Conservation (phyloP, 768 basidiomycete genomes). For the Nidularia pulvinata region DNA sequence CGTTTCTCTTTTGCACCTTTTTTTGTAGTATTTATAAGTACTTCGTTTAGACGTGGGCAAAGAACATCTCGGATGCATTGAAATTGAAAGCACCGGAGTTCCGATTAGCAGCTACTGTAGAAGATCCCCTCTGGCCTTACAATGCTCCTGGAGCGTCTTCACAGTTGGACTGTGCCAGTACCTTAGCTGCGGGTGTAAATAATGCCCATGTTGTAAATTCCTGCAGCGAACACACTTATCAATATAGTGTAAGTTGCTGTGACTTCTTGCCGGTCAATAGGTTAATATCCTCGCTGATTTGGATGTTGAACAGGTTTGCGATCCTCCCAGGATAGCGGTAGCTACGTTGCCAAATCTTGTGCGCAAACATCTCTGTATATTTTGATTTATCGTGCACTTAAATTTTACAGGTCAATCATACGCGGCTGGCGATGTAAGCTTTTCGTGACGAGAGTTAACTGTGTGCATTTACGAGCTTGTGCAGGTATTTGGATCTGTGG, state of each 20-base stretch:
- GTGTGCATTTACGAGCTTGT: background rate
- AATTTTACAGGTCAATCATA: slow-evolving; percentile 47
- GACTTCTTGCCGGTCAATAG: background rate
- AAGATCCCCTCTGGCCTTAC: slow-evolving; percentile 53
- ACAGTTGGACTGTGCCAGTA: slow-evolving; percentile 47
- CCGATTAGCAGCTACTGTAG: slow-evolving; percentile 48
- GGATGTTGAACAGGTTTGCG: slow-evolving; percentile 28
- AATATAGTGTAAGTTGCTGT: slow-evolving; percentile 41
- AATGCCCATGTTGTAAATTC: slow-evolving; percentile 35
- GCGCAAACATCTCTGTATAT: slow-evolving; percentile 5
- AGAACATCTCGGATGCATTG: slow-evolving; percentile 42
- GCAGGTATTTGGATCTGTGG: slow-evolving; percentile 54
- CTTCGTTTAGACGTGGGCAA: slow-evolving; percentile 39
- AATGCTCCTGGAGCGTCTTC: slow-evolving; percentile 37
- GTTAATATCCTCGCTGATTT: background rate
- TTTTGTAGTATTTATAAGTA: background rate
- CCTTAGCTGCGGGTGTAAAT: slow-evolving; percentile 44
- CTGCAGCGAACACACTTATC: slow-evolving; percentile 56
- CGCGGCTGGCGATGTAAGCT: slow-evolving; percentile 42
- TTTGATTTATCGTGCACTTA: background rate
- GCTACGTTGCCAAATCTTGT: slow-evolving; percentile 51
- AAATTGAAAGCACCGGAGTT: slow-evolving; percentile 35
- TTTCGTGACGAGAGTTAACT: background rate
- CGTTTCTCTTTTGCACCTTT: background rate
- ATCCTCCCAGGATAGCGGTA: slow-evolving; percentile 37